Evolutionary conservation across 176 grass and related monocot species (phyloP), one percentile per base, ranked within the genome.

Genomic region (Aegilops longissima): DNA sequence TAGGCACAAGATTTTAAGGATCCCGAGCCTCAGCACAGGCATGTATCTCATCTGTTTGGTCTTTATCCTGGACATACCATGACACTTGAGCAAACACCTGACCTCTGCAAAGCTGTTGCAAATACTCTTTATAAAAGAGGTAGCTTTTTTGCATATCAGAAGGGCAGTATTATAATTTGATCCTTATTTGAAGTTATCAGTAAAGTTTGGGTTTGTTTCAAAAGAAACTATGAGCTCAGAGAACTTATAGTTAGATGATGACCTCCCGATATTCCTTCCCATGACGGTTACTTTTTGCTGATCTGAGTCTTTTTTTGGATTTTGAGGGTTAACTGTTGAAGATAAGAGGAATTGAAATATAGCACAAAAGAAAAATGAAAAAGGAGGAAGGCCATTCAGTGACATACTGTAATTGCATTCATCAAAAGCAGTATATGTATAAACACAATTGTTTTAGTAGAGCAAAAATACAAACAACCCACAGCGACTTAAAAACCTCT

Each of bases 81-180:
- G 62, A 85, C 95, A 81, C 67, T 89, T 10, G 83, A 93, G 87
- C 58, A 97, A 93, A 88, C 93, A 83, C 83, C 93, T 85, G 87
- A 95, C 47, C 88, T 97, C 47, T 97, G 95, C 77, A 93, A 93
- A 92, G 91, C 95, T 82, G 89, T 89, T 78, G 91, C 91, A 30
- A 97, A 92, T 76, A 97, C 83, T 75, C 95, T 97, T 80, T 80
- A 88, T 72, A 97, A 97, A 92, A 93, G 95, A 97, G 95, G 95
- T 97, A 62, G 16, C 29, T 36, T 47, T 70, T 69, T 59, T 1
- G 20, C 63, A 39, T 54, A 84, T 18, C 8, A 73, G 44, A 42
- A 40, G 49, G 59, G n/a, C 23, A 73, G n/a, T 24, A 31, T 56
- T 72, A 42, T 2, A 40, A 73, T 39, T 73, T 42, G 5, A 17